Evolutionary conservation across 192 early-diverging fungal species (phyloP).

Genomic region (Helicostylum pulchrum): DNA sequence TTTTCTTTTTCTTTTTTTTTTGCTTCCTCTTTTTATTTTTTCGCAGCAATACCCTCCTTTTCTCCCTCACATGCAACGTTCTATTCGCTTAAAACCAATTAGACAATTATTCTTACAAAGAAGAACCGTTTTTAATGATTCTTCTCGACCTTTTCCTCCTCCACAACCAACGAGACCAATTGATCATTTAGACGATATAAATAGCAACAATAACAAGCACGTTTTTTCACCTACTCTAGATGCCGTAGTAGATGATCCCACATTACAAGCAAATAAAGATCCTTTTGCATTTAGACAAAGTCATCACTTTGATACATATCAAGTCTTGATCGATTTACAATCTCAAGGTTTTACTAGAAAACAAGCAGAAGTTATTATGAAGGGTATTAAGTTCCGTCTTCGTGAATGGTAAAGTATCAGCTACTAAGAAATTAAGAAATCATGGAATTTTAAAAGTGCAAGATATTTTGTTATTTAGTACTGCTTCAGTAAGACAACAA

Average conservation of each 20-base stretch:
- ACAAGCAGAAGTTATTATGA: slow-evolving; percentile 77
- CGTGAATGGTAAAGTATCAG: slow-evolving; percentile 47
- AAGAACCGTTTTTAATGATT: neutral
- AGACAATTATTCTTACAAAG: too few relatives aligned
- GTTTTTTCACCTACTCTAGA: slow-evolving; percentile 17
- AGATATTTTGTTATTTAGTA: slow-evolving; percentile 20
- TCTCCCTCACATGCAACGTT: too few relatives aligned
- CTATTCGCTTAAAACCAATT: too few relatives aligned
- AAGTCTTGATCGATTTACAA: slow-evolving; percentile 62
- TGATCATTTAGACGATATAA: neutral
- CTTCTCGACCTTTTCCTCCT: slow-evolving; percentile 18
- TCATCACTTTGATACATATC: slow-evolving; percentile 78
- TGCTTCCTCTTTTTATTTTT: too few relatives aligned
- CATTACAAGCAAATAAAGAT: neutral
- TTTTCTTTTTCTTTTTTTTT: too few relatives aligned
- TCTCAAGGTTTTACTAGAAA: slow-evolving; percentile 61
- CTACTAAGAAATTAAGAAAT: neutral
- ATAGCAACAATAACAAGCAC: neutral
- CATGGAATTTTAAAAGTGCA: neutral
- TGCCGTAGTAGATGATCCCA: slow-evolving; percentile 6
- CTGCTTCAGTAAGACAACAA: slow-evolving; percentile 41
- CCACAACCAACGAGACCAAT: slow-evolving; percentile 27
- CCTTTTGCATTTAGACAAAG: slow-evolving; percentile 14
- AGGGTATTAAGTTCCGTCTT: slow-evolving; percentile 66
- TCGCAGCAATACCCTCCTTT: too few relatives aligned